Base-by-base conservation (phyloP, 148 eudicot genomes). In the Pouteria glomerata region DNA sequence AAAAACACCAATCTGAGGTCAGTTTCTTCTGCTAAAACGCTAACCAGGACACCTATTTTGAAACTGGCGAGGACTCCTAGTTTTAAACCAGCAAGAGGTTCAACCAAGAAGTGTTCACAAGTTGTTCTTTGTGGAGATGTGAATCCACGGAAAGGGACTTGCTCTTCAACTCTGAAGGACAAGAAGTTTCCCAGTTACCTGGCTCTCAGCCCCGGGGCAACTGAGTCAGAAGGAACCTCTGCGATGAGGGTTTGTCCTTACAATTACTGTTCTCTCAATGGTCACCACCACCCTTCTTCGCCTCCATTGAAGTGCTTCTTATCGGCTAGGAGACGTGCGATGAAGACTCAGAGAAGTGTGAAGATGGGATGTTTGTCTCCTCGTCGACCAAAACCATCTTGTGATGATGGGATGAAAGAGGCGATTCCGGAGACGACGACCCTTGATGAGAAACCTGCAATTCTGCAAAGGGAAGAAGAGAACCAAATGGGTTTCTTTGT, bases 211-310 rank as follows among this genome's bases (percentile, higher is more conserved):
- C 82, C 82, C 52, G 93, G 96, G 24, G 90, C 84, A 33, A 85
- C 84, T 44, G 93, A 92, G 75, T 82, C 84, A 26, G 77, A 90
- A 65, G 98, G 97, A 45, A 84, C 84, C 19, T 93, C 97, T 23
- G 81, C 65, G 8, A 70, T 81, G 80, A 86, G 88, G 75, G 90
- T 93, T 16, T 93, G 98, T 67, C 87, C 90, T 5, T 93, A 93
- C 63, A 86, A 76, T 1, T 88, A 93, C 34, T 93, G 98, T 68
- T 93, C 98, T 39, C 90, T 90, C 35, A 93, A 90, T 59, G 98
- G 97, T 63, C 92, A 90, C 81, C 83, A 52, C 35, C 97, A 89
- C 24, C 59, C 79, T 14, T 71, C 83, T 66, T 50, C 79, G 57
- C 86, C 94, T 19, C 90, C 98, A 1, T 76, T 90, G 60, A 90